Conservation (phyloP, 73 alveolate species). For the Stentor roeselii region DNA sequence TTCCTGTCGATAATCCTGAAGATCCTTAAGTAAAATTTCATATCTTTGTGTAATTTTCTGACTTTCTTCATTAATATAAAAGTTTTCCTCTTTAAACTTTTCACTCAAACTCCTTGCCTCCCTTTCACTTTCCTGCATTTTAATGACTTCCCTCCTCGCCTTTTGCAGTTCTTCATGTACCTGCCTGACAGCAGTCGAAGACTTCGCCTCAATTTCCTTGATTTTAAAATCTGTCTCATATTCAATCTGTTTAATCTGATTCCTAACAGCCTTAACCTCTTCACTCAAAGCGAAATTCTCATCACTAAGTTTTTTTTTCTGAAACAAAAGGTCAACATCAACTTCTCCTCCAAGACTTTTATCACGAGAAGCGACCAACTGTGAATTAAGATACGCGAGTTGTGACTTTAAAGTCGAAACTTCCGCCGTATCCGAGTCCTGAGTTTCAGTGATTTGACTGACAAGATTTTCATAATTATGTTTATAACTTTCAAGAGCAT, state of each 20-base stretch:
- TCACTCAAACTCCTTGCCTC: background rate
- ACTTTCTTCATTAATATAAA: background rate
- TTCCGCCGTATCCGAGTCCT: background rate
- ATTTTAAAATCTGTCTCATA: background rate
- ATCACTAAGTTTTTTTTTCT: background rate
- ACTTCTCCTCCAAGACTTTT: background rate
- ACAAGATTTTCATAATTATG: background rate
- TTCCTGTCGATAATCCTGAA: background rate
- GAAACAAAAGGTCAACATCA: background rate
- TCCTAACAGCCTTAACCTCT: background rate
- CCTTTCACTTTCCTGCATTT: conserved; percentile 3
- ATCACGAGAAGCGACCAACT: background rate
- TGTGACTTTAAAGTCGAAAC: background rate
- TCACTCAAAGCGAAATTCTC: background rate
- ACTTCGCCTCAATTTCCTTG: background rate
- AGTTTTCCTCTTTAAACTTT: background rate
- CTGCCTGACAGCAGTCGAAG: background rate
- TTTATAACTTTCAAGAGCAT: background rate
- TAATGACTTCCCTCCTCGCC: background rate
- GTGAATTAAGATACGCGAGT: background rate
- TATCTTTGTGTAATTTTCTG: background rate
- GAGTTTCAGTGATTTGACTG: background rate
- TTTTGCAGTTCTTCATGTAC: background rate
- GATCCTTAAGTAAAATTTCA: background rate
- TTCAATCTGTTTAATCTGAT: background rate